Percentiles rank a stretch among this genome's conserved stretches.
Conservation (phyloP, 177 flowering plant species). For the Telopea speciosissima region DNA sequence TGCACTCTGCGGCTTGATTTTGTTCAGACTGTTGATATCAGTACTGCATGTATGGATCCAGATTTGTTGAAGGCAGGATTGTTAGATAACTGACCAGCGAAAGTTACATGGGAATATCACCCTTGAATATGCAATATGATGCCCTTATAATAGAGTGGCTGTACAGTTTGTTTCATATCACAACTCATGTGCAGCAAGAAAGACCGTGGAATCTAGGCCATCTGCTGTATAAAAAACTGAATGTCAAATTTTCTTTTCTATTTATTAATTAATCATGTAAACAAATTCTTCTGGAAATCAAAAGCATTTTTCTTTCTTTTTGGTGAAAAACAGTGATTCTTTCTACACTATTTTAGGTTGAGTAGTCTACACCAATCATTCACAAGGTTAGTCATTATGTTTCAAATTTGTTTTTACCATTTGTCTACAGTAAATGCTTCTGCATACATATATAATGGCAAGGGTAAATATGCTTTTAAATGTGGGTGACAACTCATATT, state of each 20-base stretch:
- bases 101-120: not conserved
- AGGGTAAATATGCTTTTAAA: too few relatives aligned
- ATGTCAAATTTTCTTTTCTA: not conserved
- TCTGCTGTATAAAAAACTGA: not conserved
- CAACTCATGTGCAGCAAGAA: not conserved
- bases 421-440: too few relatives aligned
- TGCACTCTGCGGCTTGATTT: not conserved
- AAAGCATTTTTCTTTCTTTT: too few relatives aligned
- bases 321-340: too few relatives aligned
- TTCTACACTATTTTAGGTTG: too few relatives aligned
- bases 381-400: too few relatives aligned
- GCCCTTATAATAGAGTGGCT: not conserved
- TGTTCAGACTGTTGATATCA: not conserved
- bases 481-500: too few relatives aligned
- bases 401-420: too few relatives aligned
- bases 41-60: not conserved
- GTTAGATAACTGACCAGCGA: not conserved
- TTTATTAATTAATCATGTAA: not conserved
- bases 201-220: not conserved
- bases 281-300: not conserved
- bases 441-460: too few relatives aligned
- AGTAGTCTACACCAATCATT: too few relatives aligned
- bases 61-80: not conserved
- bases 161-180: not conserved
- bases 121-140: not conserved